Base-by-base conservation (phyloP, 2,329 filamentous ascomycete genomes). In the Trichoderma semiorbis region DNA sequence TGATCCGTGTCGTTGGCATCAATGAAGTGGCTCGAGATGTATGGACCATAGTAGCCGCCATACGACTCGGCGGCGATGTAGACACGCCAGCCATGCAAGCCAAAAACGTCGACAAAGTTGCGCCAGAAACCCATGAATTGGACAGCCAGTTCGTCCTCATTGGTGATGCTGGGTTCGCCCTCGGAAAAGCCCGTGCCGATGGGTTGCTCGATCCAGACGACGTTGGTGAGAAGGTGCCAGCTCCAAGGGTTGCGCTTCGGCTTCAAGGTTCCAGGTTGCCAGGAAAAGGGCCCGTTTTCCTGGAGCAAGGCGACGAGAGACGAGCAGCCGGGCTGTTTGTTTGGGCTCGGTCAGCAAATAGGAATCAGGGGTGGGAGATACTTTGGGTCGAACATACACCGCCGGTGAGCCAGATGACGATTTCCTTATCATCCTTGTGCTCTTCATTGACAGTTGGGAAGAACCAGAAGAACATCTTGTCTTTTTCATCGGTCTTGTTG, bases 51-150 rank as follows among this genome's bases (percentile, higher is more conserved):
- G 75, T 84, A 81, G 18, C 92, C 92, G 0, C 88, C 91, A 75
- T 92, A 94, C 0, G 87, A 91, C 79, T 87, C 92, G 7, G 92
- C 93, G 0, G 91, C 86, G 71, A 96, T 87, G 79, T 92, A 95
- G 11, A 94, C 86, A 74, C 92, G 92, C 76, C 87, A 89, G 14
- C 87, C 86, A 24, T 92, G 85, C 76, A 93, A 84, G n/a, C 81
- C 84, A 75, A 94, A 94, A 0, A 89, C 90, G 39, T 92, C 84
- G 72, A 93, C 82, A 75, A 94, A 94, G 81, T 93, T 93, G 82
- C 91, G 90, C 86, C 90, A 94, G 82, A 94, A 96, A 64, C 91
- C 91, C 18, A 92, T 84, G 78, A 95, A 94, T 75, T 95, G 88
- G n/a, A 83, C 80, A 0, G 91, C 91, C 1, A 92, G 85, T 74